Evolutionary conservation across 306 rosid species (phyloP).

Genomic region (Gastrolobium villosum): DNA sequence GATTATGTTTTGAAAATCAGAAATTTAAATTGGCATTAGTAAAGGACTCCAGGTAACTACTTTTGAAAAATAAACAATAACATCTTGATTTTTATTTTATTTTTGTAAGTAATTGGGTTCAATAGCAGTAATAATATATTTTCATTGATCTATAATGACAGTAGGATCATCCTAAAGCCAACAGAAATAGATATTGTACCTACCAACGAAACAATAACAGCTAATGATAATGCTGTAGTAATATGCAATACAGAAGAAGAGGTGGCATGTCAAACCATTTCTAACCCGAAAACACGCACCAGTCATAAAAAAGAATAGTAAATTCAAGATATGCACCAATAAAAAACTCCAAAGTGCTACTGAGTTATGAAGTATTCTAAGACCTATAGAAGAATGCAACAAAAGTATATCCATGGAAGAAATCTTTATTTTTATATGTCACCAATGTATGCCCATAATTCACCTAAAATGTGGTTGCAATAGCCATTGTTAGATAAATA

Average conservation of each 20-base stretch:
- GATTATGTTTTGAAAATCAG: slow-evolving; percentile 25
- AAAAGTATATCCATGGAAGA: not conserved
- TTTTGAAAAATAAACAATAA: slow-evolving; percentile 6
- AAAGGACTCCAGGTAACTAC: not conserved
- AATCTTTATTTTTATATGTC: not conserved
- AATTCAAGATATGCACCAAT: not conserved
- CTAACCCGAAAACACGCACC: slow-evolving; percentile 15
- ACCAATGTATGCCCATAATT: not conserved
- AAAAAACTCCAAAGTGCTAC: not conserved
- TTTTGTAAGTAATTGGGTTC: slow-evolving; percentile 11
- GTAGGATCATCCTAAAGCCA: slow-evolving; percentile 18
- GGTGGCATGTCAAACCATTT: not conserved
- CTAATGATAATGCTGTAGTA: not conserved
- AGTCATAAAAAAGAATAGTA: not conserved
- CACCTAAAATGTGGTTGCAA: not conserved
- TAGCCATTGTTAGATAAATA: too few species aligned
- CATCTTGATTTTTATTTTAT: not conserved
- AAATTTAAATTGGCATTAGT: slow-evolving; percentile 23
- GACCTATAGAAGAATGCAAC: not conserved
- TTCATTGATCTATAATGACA: slow-evolving; percentile 22
- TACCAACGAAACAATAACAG: not conserved
- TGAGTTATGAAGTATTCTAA: not conserved
- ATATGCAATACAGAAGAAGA: slow-evolving; percentile 4
- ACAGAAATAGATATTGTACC: slow-evolving; percentile 17
- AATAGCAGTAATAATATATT: slow-evolving; percentile 1